Conservation (phyloP, 2,329 filamentous ascomycete species). For the Chrysoporthe puriensis region DNA sequence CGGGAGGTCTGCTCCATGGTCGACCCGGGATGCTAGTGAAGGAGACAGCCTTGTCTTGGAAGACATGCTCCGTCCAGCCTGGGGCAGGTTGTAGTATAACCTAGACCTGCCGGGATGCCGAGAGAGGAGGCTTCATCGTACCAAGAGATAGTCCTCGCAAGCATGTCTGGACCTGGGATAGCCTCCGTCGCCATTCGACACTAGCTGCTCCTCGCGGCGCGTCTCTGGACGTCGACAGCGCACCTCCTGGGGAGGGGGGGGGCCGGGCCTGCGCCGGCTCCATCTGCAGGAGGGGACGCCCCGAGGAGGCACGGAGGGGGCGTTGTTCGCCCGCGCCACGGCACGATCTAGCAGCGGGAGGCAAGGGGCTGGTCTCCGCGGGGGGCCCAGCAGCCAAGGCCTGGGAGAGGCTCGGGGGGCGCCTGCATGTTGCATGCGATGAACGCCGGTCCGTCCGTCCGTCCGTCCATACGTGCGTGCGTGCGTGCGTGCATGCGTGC, state of each 20-base stretch:
- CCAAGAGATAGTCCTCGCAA: no score
- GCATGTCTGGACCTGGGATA: no score
- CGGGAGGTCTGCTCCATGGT: no score
- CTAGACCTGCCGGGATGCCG: no score
- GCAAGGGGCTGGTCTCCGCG: not conserved
- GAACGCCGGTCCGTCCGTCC: not conserved
- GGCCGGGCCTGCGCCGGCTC: constrained; percentile 9
- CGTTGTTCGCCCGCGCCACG: not conserved
- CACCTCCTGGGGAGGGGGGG: not conserved
- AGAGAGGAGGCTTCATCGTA: no score
- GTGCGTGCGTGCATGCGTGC: not conserved
- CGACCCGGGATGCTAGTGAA: no score
- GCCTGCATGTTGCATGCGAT: no score
- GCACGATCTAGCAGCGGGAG: constrained; percentile 10
- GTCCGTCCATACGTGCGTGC: not conserved
- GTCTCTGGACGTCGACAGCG: not conserved
- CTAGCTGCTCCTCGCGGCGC: not conserved
- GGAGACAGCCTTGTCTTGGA: no score
- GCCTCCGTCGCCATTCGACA: not conserved
- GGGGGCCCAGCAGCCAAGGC: not conserved
- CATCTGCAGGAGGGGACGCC: constrained; percentile 16
- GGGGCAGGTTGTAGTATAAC: no score
- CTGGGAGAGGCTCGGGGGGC: not conserved
- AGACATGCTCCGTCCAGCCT: no score
- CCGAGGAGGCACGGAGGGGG: not conserved